Conservation (phyloP, 2,329 filamentous ascomycete species). For the Xylariaceae sp. region DNA sequence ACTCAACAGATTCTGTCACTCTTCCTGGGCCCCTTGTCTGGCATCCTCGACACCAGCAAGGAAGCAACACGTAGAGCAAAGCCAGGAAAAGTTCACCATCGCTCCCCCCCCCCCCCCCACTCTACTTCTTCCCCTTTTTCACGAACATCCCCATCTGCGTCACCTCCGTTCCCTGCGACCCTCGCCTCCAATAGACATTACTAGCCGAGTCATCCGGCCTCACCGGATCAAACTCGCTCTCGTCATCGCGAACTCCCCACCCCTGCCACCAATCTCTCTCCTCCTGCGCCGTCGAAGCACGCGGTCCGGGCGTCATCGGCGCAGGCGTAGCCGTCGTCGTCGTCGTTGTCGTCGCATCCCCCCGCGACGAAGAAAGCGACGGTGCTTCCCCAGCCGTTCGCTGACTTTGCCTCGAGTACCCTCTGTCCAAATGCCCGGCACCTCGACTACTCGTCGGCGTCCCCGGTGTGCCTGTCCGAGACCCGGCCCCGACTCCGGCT, state of each 20-base stretch:
- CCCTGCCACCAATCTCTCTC: slow-evolving; percentile 4
- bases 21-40: too few relatives aligned
- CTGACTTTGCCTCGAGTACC: not conserved
- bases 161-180: too few relatives aligned
- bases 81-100: too few relatives aligned
- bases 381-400: not conserved
- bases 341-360: not conserved
- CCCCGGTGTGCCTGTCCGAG: too few relatives aligned
- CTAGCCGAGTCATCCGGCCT: slow-evolving; percentile 56
- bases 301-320: not conserved
- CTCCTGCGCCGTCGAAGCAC: not conserved
- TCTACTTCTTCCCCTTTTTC: too few relatives aligned
- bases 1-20: too few relatives aligned
- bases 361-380: slow-evolving; percentile 1
- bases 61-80: too few relatives aligned
- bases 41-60: too few relatives aligned
- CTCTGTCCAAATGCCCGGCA: too few relatives aligned
- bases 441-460: too few relatives aligned
- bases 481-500: not conserved
- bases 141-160: too few relatives aligned
- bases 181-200: not conserved
- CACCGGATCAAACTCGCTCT: slow-evolving; percentile 52
- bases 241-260: slow-evolving; percentile 3
- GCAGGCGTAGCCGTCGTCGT: not conserved
- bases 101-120: too few relatives aligned